Percentiles rank a stretch among this genome's conserved stretches.
Conservation (phyloP, 1,139 yeast species). For the Taphrina populina region DNA sequence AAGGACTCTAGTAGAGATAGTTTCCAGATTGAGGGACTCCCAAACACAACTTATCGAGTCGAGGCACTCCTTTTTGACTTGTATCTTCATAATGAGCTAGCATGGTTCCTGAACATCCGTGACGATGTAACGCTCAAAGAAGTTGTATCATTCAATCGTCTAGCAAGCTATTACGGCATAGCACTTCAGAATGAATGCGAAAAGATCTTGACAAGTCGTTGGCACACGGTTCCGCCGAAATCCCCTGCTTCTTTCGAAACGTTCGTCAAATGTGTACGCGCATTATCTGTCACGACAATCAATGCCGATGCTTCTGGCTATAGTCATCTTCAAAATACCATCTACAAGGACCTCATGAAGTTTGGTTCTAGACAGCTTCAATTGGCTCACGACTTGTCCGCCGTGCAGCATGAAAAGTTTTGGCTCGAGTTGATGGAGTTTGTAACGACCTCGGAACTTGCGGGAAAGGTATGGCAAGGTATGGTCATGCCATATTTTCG, state of each 20-base stretch:
- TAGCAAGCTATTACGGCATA: conserved; percentile 3
- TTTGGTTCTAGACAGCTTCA: not conserved
- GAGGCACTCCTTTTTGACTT: not conserved
- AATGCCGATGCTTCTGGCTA: not conserved
- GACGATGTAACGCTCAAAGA: conserved; percentile 6
- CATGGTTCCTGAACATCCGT: no score
- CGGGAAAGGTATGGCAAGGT: not conserved
- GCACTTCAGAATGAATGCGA: not conserved
- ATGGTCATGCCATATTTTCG: conserved; percentile 14
- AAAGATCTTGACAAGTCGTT: not conserved
- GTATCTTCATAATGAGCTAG: not conserved
- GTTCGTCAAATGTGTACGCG: conserved; percentile 1
- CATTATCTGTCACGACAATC: not conserved
- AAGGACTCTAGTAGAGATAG: not conserved
- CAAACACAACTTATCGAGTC: not conserved
- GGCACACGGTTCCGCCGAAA: not conserved
- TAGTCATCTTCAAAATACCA: not conserved
- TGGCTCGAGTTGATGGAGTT: not conserved
- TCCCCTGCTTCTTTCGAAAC: not conserved
- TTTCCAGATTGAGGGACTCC: not conserved
- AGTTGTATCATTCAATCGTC: conserved; percentile 1
- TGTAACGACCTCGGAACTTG: not conserved
- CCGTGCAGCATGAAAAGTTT: not conserved
- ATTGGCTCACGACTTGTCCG: not conserved
- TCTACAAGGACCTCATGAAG: not conserved